Evolutionary conservation across 148 eudicot species (phyloP).

Genomic region (Spergularia marina): DNA sequence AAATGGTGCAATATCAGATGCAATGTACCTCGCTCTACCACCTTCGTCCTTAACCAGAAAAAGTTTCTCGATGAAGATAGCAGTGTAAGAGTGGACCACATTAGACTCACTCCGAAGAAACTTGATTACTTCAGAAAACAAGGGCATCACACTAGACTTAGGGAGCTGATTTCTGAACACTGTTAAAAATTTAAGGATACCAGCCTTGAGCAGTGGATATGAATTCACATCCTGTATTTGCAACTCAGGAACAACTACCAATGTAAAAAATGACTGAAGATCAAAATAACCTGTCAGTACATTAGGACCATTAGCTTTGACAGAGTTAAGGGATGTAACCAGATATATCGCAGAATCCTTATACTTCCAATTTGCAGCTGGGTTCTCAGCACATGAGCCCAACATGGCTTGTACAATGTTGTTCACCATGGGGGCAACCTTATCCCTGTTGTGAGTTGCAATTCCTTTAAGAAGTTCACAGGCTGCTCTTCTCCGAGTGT

Average conservation of each 20-base stretch:
- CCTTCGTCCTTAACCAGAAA: constrained; percentile 85
- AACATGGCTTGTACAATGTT: constrained; percentile 62
- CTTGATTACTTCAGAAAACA: constrained; percentile 76
- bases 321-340: constrained; percentile 76
- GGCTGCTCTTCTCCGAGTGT: constrained; percentile 91
- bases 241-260: constrained; percentile 84
- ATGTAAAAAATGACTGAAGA: constrained; percentile 66
- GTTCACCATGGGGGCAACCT: constrained; percentile 62
- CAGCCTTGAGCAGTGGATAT: constrained; percentile 90
- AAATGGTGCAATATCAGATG: constrained; percentile 65
- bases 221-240: constrained; percentile 75
- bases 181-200: constrained; percentile 83
- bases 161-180: constrained; percentile 78
- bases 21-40: constrained; percentile 59
- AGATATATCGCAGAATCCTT: constrained; percentile 93
- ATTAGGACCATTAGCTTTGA: constrained; percentile 66
- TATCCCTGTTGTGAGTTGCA: constrained; percentile 69
- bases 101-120: constrained; percentile 73
- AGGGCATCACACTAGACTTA: constrained; percentile 61
- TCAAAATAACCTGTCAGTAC: constrained; percentile 79
- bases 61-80: constrained; percentile 87
- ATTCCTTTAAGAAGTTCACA: constrained; percentile 96
- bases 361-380: constrained; percentile 74
- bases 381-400: constrained; percentile 62
- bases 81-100: constrained; percentile 95